Base-by-base conservation (phyloP, 2,329 filamentous ascomycete species). In the Cucurbitaria berberidis region DNA sequence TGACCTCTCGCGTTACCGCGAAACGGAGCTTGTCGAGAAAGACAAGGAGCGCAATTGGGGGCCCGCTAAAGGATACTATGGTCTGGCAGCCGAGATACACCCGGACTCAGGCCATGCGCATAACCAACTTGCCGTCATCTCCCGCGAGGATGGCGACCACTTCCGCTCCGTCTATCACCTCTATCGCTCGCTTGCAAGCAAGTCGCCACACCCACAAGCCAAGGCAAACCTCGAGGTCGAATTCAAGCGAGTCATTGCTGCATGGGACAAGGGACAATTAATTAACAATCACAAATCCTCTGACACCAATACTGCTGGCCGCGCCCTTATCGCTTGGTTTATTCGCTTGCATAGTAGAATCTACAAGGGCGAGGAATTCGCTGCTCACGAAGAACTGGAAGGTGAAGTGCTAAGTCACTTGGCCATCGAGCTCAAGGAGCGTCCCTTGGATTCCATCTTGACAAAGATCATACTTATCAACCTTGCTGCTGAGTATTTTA, bases 111-210 rank as follows among this genome's bases (percentile, higher is more conserved):
- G 93, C 26, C 85, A 87, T 58, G 89, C 91, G 15, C 89, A 96
- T 68, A 93, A 99, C 68, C 95, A 98, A 74, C 86, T 95, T 73
- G 93, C 90, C 30, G 90, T 98, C 30, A 88, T 98, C 53, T 88
- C 89, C 54, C 83, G 91, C 42, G 87, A 89, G 47, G 86, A 93
- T 64, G 84, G 84, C 52, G 89, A 93, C 62, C 89, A 96, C 70
- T 83, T 98, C 45, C 86, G 91, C 56, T 88, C 91, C 9, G 88
- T 96, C 26, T 98, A 97, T 74, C 87, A 96, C 73, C 85, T 98
- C 35, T 95, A 96, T 70, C 88, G 93, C 58, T 88, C 93, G 15
- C 82, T 95, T 62, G 87, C 87, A 8, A 87, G 91, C 27, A 82
- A 86, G 46, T 81, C 87, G 35, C 91, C 92, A 4, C 88, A 95